A percentile compares a stretch with the other conserved stretches of the same genome.
Evolutionary conservation across 1,139 yeast genomes (phyloP).

Genomic region (Suhomyces guaymorum): DNA sequence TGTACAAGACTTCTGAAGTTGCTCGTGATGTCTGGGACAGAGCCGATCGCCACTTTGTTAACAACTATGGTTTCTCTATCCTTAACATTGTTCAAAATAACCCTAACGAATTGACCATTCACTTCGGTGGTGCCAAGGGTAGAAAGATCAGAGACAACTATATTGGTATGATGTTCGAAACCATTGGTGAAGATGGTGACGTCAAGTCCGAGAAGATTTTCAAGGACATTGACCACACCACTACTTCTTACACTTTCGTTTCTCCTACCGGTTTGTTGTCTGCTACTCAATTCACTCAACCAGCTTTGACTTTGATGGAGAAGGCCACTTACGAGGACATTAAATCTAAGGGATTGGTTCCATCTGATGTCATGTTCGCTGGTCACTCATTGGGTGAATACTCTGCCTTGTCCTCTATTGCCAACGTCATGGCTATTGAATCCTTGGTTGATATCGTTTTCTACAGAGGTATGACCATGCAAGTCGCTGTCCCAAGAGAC

Average conservation of each 20-base stretch:
- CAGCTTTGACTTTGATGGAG: constrained; percentile 98
- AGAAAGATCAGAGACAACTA: constrained; percentile 92
- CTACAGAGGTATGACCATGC: constrained; percentile 99
- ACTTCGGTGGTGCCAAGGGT: constrained; percentile 98
- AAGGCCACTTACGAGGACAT: constrained; percentile 98
- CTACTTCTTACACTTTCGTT: constrained; percentile 83
- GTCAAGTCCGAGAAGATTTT: constrained; percentile 91
- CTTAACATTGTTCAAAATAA: constrained; percentile 93
- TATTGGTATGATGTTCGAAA: constrained; percentile 96
- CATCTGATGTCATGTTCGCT: constrained; percentile 91
- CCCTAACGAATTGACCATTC: constrained; percentile 92
- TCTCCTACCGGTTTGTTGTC: constrained; percentile 95
- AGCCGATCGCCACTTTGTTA: constrained; percentile 90
- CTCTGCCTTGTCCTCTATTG: constrained; percentile 94
- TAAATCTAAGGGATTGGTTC: constrained; percentile 93
- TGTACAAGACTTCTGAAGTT: constrained; percentile 85
- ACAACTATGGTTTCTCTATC: constrained; percentile 95
- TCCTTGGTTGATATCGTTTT: constrained; percentile 96
- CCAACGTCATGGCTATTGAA: constrained; percentile 98
- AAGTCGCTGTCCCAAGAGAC: constrained; percentile 99
- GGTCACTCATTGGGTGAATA: constrained; percentile 99
- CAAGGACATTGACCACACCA: constrained; percentile 80
- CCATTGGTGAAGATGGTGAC: constrained; percentile 81
- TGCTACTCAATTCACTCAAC: constrained; percentile 98
- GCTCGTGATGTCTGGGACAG: constrained; percentile 97